Evolutionary conservation across 2,329 filamentous ascomycete genomes (phyloP), one percentile per base, ranked within the genome.

Genomic region (Chrysoporthe puriensis): DNA sequence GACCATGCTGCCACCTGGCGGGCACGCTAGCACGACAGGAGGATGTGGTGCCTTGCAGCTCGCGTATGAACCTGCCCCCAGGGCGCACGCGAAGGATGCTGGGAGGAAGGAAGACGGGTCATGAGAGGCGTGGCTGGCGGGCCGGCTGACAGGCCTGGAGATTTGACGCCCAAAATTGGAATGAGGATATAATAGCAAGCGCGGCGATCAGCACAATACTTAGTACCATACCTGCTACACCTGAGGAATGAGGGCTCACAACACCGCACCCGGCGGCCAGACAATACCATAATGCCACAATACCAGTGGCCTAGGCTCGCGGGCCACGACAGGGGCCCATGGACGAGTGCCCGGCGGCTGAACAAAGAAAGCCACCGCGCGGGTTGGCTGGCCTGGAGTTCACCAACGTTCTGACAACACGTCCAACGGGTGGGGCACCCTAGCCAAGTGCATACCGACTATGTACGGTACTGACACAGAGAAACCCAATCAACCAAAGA

Each of bases 141-240:
- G 40, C 34, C 13, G 57, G 57, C 34, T 26, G n/a, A 43, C 36
- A n/a, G 57, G 18, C 36, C 4, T 21, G 40, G 36, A 42, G 34
- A 21, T 18, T 21, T n/a, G 36, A 16, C 40, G 3, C 57, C 57
- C 57, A 60, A 60, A 60, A 44, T 60, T 60, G 57, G 57, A 60
- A 60, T 58, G 34, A 42, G 56, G 36, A 58, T n/a, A 40, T n/a
- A 34, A 40, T 40, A 36, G 16, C 46, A 42, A 34, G 18, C 32
- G 36, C 40, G 16, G 40, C 36, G 16, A 42, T 54, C 50, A 32
- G 50, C 50, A 16, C 50, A 14, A 54, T 4, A 52, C 48, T 7
- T 4, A 40, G 9, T 40, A 6, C 36, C 36, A 5, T 2, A 26
- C 26, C 26, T 26, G 26, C 26, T 21, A 52, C 11, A 2, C 8